Evolutionary conservation across 163 green algal genomes (phyloP), one percentile per base, ranked within the genome.

Genomic region (Chlorella variabilis): DNA sequence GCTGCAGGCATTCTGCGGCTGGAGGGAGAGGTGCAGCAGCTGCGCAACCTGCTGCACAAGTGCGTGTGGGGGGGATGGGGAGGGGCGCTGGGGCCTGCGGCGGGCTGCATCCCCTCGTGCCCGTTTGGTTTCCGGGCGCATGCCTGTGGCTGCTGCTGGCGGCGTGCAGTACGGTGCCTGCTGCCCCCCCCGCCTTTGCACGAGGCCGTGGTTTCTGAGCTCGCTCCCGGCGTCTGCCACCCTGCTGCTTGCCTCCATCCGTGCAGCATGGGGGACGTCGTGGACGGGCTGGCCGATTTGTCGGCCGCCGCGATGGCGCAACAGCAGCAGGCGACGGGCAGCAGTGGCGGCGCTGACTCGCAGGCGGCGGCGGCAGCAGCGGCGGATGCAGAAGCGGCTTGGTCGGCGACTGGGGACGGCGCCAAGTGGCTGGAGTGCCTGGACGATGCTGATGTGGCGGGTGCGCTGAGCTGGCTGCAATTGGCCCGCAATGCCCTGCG

Each of bases 401-500:
- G 85, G 82, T 49, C 68, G 11, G 49, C 49, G 11, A 70, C 49
- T 15, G 45, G 73, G 1, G 78, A 85, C 23, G 78, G 82, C 25
- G 39, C 66, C 29, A 82, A 76, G 58, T 90, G 86, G 86, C 54
- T 75, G 3, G 83, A 88, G 23, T 69, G 66, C 3, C 25, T 90
- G 59, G 86, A 88, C 13, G 83, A 90, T 9, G 34, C 83, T 17
- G 86, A 90, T n/a, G 70, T 87, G 67, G 84, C 83, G 2, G 82
- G 77, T 76, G 51, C 15, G 45, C 45, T 54, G 45, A 54, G 45
- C 45, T 54, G 45, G 45, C 45, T 54, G 11, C 45, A 23, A 15
- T 54, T 15, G 15, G 15, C 11, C 45, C 45, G 15, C 45, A 54
- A 54, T n/a, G n/a, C n/a, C n/a, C n/a, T n/a, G n/a, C n/a, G n/a